Conservation (phyloP, 148 eudicot genomes). For the Persicaria maculosa region DNA sequence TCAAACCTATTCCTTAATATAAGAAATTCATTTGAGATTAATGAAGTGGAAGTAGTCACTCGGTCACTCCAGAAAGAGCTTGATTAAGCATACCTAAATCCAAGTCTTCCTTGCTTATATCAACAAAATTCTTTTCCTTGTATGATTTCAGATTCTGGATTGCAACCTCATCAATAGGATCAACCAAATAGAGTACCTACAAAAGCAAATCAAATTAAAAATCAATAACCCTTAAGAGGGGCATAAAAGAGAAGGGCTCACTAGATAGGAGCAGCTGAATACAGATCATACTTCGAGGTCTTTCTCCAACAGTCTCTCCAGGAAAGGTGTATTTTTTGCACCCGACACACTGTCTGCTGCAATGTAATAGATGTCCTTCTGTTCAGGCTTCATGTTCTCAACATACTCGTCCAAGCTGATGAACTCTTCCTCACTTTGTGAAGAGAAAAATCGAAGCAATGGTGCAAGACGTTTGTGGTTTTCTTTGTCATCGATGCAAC, state of each 20-base stretch:
- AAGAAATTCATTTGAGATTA: not conserved
- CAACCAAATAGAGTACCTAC: conserved; percentile 85
- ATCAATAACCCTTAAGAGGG: not conserved
- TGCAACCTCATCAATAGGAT: conserved; percentile 96
- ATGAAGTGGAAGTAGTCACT: not conserved
- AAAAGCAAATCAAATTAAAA: not conserved
- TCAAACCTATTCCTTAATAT: conserved; percentile 1
- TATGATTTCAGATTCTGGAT: conserved; percentile 72
- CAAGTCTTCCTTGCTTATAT: conserved; percentile 93
- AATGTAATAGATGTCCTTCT: conserved; percentile 83
- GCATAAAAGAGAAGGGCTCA: conserved; percentile 6
- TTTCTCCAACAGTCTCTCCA: conserved; percentile 86
- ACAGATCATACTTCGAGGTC: conserved; percentile 67
- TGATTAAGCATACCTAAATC: conserved; percentile 61
- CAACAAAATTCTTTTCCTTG: conserved; percentile 80
- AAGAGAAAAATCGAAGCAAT: conserved; percentile 83
- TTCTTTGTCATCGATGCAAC: conserved; percentile 85
- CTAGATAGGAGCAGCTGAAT: not conserved
- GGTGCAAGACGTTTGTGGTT: conserved; percentile 97
- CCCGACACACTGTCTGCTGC: conserved; percentile 91
- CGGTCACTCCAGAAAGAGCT: not conserved
- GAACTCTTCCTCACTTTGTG: conserved; percentile 76
- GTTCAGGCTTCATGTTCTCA: conserved; percentile 89
- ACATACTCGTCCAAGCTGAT: conserved; percentile 95
- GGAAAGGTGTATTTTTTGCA: conserved; percentile 86